Percentiles rank a stretch among this genome's conserved stretches.
phyloP scores from a whole-genome alignment of 2,329 filamentous ascomycete genomes.

The Scolecobasidium constrictum region DNA sequence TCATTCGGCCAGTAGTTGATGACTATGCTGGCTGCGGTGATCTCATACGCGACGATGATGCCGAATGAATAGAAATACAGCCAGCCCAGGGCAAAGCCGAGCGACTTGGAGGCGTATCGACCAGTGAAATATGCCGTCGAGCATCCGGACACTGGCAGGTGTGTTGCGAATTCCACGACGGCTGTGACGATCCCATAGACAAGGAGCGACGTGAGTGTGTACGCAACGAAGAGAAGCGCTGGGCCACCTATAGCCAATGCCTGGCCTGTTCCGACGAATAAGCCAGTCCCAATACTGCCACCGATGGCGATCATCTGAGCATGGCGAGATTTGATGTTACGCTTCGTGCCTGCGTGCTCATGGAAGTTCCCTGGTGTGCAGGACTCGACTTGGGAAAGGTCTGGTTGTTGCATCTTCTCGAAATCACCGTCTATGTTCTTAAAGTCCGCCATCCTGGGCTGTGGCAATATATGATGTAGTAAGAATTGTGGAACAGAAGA shows the following conservation, averaged over 20 bases:
- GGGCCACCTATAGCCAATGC: conserved; percentile 29
- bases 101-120: conserved; percentile 37
- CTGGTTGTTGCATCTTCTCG: too few relatives aligned
- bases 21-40: conserved; percentile 25
- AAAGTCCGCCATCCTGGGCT: too few relatives aligned
- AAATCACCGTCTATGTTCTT: too few relatives aligned
- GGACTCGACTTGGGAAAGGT: too few relatives aligned
- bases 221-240: conserved; percentile 14
- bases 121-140: conserved; percentile 59
- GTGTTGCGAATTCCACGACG: conserved; percentile 61
- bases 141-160: conserved; percentile 64
- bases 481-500: too few relatives aligned
- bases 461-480: too few relatives aligned
- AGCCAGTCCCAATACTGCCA: conserved; percentile 14
- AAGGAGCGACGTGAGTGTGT: conserved; percentile 12
- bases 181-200: conserved; percentile 62
- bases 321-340: conserved; percentile 29
- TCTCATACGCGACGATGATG: conserved; percentile 25
- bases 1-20: conserved; percentile 22
- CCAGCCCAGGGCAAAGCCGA: conserved; percentile 24
- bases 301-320: conserved; percentile 51
- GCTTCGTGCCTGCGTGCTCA: too few relatives aligned
- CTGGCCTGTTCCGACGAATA: conserved; percentile 30
- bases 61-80: conserved; percentile 21
- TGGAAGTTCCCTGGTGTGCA: too few relatives aligned